Conservation (phyloP, 2,329 filamentous ascomycete species). For the Monilinia laxa region DNA sequence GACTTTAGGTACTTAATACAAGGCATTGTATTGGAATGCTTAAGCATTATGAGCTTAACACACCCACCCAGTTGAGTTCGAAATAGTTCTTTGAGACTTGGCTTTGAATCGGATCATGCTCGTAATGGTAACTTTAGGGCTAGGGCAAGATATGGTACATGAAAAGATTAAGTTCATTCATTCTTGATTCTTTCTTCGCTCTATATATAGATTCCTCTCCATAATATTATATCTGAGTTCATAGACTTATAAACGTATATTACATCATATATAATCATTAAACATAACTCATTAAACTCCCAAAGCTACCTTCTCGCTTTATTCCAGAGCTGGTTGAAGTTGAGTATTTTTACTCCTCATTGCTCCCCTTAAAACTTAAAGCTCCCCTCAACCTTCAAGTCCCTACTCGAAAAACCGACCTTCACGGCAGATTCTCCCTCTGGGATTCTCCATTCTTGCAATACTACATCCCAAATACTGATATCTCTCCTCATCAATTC, state of each 20-base stretch:
- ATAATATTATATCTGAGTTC: neutral
- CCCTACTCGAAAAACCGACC: constrained; percentile 32
- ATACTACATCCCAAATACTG: constrained; percentile 75
- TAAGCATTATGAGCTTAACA: too few species aligned
- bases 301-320: neutral
- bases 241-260: neutral
- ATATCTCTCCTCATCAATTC: constrained; percentile 76
- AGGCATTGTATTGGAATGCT: too few species aligned
- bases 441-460: constrained; percentile 72
- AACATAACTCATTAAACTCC: neutral
- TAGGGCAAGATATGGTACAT: too few species aligned
- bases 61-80: too few species aligned
- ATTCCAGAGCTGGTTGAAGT: too few species aligned
- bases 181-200: too few species aligned
- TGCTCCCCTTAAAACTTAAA: neutral
- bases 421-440: constrained; percentile 28
- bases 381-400: constrained; percentile 27
- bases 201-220: too few species aligned
- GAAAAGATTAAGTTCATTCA: too few species aligned
- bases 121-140: too few species aligned
- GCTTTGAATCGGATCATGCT: too few species aligned
- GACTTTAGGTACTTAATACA: too few species aligned
- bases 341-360: neutral
- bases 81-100: too few species aligned
- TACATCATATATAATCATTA: neutral